A percentile compares a stretch with the other conserved stretches of the same genome.
Evolutionary conservation across 192 early-diverging fungal species (phyloP).

Genomic region (Podila clonocystis): DNA sequence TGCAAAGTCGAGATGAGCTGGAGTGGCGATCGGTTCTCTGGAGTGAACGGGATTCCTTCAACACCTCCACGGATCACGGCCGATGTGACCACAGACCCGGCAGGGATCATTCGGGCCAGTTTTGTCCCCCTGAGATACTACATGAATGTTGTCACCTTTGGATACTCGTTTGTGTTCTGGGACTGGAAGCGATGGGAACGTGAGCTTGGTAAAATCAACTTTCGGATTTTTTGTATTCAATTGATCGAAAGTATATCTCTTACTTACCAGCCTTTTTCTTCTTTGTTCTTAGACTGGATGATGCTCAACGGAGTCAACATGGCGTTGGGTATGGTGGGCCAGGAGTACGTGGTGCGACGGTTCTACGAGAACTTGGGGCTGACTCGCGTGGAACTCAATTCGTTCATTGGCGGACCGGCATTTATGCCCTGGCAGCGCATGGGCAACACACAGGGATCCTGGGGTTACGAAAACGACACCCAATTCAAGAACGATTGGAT

Average conservation of each 20-base stretch:
- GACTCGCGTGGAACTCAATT: constrained; percentile 12
- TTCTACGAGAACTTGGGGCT: constrained; percentile 37
- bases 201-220: constrained; percentile 26
- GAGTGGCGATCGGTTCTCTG: constrained; percentile 42
- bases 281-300: constrained; percentile 39
- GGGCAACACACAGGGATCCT: constrained; percentile 42
- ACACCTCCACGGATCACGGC: constrained; percentile 13
- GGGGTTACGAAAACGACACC: constrained; percentile 19
- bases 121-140: constrained; percentile 49
- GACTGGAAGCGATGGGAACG: constrained; percentile 49
- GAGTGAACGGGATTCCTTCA: constrained; percentile 7
- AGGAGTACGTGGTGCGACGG: constrained; percentile 38
- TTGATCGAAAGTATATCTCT: background rate
- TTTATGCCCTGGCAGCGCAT: constrained; percentile 50
- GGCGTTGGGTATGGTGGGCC: constrained; percentile 40
- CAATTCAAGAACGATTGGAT: constrained; percentile 46
- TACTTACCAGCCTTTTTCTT: background rate
- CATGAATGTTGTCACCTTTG: constrained; percentile 51
- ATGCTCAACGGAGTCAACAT: constrained; percentile 46
- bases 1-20: constrained; percentile 47
- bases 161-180: constrained; percentile 46
- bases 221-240: background rate
- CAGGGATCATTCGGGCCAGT: constrained; percentile 16
- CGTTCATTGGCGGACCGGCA: constrained; percentile 35
- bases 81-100: background rate